Base-by-base conservation (phyloP, 1,139 yeast species). In the Hemisphaericaspora xylanilytica region DNA sequence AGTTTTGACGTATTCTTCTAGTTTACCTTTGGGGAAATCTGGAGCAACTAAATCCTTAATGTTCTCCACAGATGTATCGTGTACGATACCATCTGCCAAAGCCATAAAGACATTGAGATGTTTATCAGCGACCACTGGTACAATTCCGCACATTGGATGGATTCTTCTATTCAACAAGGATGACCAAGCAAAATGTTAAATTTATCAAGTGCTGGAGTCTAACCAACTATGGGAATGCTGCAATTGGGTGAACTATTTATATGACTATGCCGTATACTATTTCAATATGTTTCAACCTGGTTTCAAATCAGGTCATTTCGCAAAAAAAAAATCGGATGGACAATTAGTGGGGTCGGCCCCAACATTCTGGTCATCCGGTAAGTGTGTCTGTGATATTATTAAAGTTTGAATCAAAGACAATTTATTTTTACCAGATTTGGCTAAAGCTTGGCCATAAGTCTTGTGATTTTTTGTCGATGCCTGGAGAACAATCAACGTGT, bases 1-100 rank as follows among this genome's bases (percentile, higher is more conserved):
- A 1, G 58, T 47, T 16, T 48, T 44, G 32, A 65, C 52, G 43
- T 69, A 70, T 32, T 64, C 67, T 3, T 63, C 58, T n/a, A 67
- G 41, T 40, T 55, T 55, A 5, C 59, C 66, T 28, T 42, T 42
- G 3, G 69, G 63, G 37, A 68, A 61, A 12, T 46, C 46, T 4
- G 52, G 50, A 28, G 55, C 56, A 28, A 70, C 50, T 32, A 49
- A 53, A 2, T 66, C 63, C 35, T 46, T 56, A 15, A 70, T 48
- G 13, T 44, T 42, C 1, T 61, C 65, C 3, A 67, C 61, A 2
- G 62, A 46, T 2, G 65, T 54, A 22, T 65, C 70, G 40, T 62
- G 67, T 37, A 68, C 41, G 7, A 69, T 42, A 3, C 67, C 73
- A 51, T 71, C 76, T 3, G 67, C 56, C 28, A 71, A 49, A 13